These are phyloP conservation scores for Solanum lycopersicoides DNA, from an alignment of 257 asterid genomes.

Conservation along the genomic window DNA sequence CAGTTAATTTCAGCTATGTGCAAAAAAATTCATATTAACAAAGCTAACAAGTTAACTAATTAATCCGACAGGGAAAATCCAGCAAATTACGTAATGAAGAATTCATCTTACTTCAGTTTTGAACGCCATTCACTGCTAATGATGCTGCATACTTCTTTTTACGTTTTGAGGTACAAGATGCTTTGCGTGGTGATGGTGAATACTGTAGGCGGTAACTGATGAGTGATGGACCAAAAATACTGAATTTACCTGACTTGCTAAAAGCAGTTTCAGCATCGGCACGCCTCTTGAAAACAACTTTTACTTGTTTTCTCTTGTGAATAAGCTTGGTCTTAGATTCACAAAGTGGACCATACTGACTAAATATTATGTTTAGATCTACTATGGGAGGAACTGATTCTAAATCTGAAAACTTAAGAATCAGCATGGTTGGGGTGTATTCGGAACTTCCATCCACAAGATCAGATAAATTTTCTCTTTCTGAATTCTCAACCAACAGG, in stretches of 20 bases:
- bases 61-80: neutral
- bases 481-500: conserved; percentile 5
- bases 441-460: conserved; percentile 15
- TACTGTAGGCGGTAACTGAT: conserved; percentile 49
- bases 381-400: conserved; percentile 47
- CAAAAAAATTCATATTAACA: neutral
- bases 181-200: conserved; percentile 17
- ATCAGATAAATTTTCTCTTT: neutral
- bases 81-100: neutral
- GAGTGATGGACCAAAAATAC: conserved; percentile 64
- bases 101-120: conserved; percentile 6
- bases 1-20: conserved; percentile 18
- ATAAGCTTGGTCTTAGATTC: conserved; percentile 46
- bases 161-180: conserved; percentile 23
- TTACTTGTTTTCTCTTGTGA: conserved; percentile 49
- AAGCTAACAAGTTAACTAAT: neutral
- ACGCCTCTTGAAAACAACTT: conserved; percentile 48
- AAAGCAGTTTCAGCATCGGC: conserved; percentile 65
- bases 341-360: conserved; percentile 42
- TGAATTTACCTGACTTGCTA: conserved; percentile 59
- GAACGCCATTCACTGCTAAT: neutral
- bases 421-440: conserved; percentile 41
- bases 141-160: conserved; percentile 14
- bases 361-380: conserved; percentile 47
- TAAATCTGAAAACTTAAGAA: conserved; percentile 35